Evolutionary conservation across 2,329 filamentous ascomycete species (phyloP).

Genomic region (Fusarium nodosum): DNA sequence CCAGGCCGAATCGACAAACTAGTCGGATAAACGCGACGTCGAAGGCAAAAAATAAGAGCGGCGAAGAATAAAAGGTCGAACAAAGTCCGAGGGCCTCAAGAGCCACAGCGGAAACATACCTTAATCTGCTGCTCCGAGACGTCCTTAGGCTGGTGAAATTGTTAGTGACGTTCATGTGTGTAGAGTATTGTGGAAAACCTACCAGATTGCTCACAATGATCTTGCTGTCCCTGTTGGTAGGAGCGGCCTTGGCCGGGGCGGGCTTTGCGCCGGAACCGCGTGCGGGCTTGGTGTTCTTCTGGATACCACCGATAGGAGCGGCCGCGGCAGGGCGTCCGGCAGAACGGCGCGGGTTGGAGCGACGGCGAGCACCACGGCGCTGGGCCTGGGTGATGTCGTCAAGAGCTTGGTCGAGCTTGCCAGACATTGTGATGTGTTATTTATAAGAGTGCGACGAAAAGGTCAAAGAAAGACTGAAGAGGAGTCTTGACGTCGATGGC

Average conservation of each 20-base stretch:
- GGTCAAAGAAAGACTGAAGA: slow-evolving; percentile 42
- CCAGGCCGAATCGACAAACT: slow-evolving; percentile 43
- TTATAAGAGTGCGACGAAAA: slow-evolving; percentile 36
- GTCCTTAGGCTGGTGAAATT: slow-evolving; percentile 81
- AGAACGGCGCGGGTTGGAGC: slow-evolving; percentile 64
- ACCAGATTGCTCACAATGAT: slow-evolving; percentile 99
- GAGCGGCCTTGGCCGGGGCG: slow-evolving; percentile 73
- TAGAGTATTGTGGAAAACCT: slow-evolving; percentile 58
- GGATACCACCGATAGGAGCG: slow-evolving; percentile 86
- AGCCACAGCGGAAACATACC: slow-evolving; percentile 98
- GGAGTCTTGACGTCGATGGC: slow-evolving; percentile 26
- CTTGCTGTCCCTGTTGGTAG: slow-evolving; percentile 83
- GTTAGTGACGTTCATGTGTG: slow-evolving; percentile 61
- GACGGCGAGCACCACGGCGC: slow-evolving; percentile 69
- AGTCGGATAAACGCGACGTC: slow-evolving; percentile 46
- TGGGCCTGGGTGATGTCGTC: slow-evolving; percentile 94
- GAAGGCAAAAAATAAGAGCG: slow-evolving; percentile 54
- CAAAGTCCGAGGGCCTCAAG: slow-evolving; percentile 75
- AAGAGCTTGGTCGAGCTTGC: slow-evolving; percentile 96
- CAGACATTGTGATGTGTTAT: slow-evolving; percentile 76
- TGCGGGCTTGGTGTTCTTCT: slow-evolving; percentile 77
- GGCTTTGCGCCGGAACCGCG: slow-evolving; percentile 72
- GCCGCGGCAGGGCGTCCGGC: slow-evolving; percentile 67
- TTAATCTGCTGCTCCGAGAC: slow-evolving; percentile 98
- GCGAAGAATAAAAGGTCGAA: slow-evolving; percentile 69